Evolutionary conservation across 345 rosid genomes (phyloP), one percentile per base, ranked within the genome.

Genomic region (Aquilaria sinensis): DNA sequence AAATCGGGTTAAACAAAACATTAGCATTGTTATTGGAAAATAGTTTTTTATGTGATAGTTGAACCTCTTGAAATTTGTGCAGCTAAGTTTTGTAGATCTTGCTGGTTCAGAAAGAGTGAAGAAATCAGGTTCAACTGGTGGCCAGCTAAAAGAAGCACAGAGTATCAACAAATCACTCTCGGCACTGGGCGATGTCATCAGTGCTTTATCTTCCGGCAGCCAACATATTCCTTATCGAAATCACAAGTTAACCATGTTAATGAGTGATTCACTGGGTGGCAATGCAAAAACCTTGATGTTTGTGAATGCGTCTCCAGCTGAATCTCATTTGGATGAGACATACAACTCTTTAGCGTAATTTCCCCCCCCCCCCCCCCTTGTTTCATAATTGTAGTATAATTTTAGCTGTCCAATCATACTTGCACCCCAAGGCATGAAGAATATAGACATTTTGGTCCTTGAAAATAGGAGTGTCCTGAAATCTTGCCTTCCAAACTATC

Each of bases 231-330:
- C 99, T 11, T 94, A 94, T 31, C 77, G 97, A 52, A 94, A 94
- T 67, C 99, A 94, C 86, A 94, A 94, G 70, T 58, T 94, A 65
- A 94, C 97, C 0, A 88, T 94, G 99, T 68, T 94, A 72, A 90
- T 94, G 97, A 90, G 96, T 29, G 99, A 94, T 76, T 94, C 99
- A 32, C 85, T 94, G 2, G 99, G 99, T 30, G 99, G 99, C 58
- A 94, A 94, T 78, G 99, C 99, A 0, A 94, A 94, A 74, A 94
- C 97, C 1, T 87, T 88, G 47, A 94, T 90, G 99, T 90, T 94
- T 37, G 99, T 94, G 23, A 94, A 88, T 48, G 91, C 85, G 3
- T 90, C 97, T 60, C 97, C 96, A 9, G 88, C 89, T 0, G 97
- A 90, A 71, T 83, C 96, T 57, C 90, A 88, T 74, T 72, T 94